Evolutionary conservation across 495 filamentous ascomycete genomes (phyloP), one percentile per base, ranked within the genome.

Genomic region (Tetracladium setigerum): DNA sequence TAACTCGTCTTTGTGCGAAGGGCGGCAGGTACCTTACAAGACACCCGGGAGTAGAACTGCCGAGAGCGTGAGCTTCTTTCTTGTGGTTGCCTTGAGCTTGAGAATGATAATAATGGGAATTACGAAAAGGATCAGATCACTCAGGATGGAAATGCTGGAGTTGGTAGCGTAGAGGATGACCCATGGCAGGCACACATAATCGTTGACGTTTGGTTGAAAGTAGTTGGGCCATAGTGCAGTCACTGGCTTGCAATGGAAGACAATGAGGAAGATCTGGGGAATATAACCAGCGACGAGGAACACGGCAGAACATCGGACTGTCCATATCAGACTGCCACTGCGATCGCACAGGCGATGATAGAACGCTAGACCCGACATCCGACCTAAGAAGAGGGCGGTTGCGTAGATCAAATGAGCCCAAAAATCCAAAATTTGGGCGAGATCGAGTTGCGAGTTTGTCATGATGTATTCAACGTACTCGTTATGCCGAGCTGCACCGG

Each of bases 401-500:
- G 68, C 73, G 50, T 74, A 74, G 45, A 73, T 48, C 46, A 73
- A 56, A 50, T 72, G 70, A 32, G 65, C 67, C 33, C 62, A 62
- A 39, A 71, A 71, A 52, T 73, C 70, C 15, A 63, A 50, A 14
- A 71, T 57, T 52, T 74, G 65, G 5, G 65, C 71, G 15, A 54
- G 18, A 24, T 60, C 58, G 18, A 70, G 63, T 5, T 54, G 60
- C 15, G 54, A n/a, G 6, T 60, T 33, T 6, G 61, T 50, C 10
- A 73, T 56, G n/a, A 72, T 62, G 51, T 70, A 70, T 55, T 68
- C 46, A 38, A 74, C 69, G 50, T 70, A 74, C 30, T 67, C 61
- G 31, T 68, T 66, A 40, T 74, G 71, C 9, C 70, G 62, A 27
- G 67, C 70, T 19, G 67, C 65, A 30, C 70, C 70, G n/a, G 71